Conservation (phyloP, 306 rosid genomes). For the Trichosanthes cucumerina region DNA sequence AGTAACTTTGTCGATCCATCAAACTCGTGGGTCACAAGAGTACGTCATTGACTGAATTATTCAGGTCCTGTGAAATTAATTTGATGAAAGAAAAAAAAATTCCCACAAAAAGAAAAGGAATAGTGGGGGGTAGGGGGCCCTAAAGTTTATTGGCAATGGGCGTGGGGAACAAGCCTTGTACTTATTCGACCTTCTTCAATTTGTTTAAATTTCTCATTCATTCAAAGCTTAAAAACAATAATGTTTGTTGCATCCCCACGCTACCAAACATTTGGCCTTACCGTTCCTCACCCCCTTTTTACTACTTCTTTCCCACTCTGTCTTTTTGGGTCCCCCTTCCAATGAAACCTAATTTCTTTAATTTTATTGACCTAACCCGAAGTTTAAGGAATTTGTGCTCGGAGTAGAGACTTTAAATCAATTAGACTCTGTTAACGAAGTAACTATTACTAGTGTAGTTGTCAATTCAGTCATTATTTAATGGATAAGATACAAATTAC, state of each 20-base stretch:
- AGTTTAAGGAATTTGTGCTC: background rate
- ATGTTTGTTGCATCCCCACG: conserved; percentile 43
- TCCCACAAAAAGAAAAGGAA: background rate
- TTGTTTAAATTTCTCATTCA: conserved; percentile 9
- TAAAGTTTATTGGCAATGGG: background rate
- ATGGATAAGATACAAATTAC: too few species aligned
- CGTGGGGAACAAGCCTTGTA: conserved; percentile 37
- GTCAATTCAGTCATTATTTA: background rate
- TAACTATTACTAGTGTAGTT: background rate
- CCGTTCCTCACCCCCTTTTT: background rate
- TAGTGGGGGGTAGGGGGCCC: background rate
- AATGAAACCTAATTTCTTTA: background rate
- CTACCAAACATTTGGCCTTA: conserved; percentile 18
- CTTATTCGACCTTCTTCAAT: conserved; percentile 13
- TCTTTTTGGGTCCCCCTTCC: background rate
- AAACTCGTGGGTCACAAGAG: background rate
- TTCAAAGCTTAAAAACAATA: conserved; percentile 14
- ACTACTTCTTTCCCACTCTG: background rate
- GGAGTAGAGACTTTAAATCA: background rate
- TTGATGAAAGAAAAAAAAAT: too few species aligned
- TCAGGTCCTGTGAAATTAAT: background rate
- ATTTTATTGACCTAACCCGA: background rate
- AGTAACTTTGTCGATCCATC: background rate
- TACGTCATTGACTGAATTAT: background rate
- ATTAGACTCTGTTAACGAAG: background rate